Conservation (phyloP, 2,329 filamentous ascomycete species). For the Penicillium sp. region DNA sequence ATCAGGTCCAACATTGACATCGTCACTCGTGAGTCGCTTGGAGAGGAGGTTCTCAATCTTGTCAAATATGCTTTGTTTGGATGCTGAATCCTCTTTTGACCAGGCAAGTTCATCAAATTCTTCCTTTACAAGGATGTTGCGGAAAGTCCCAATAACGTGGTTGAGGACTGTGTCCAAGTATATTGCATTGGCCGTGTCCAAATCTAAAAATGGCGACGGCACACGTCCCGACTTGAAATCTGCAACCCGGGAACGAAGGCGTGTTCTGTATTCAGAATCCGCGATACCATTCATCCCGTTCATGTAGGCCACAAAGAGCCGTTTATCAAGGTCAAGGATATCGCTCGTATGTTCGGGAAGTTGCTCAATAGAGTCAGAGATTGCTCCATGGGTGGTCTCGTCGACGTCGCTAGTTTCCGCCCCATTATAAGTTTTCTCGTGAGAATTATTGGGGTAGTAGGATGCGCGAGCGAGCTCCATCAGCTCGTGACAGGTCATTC, state of each 20-base stretch:
- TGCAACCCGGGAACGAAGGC: slow-evolving; percentile 39
- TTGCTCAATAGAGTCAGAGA: slow-evolving; percentile 27
- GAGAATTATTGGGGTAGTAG: slow-evolving; percentile 6
- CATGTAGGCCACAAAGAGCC: slow-evolving; percentile 47
- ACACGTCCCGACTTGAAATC: slow-evolving; percentile 39
- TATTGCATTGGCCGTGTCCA: slow-evolving; percentile 34
- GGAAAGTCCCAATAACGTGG: slow-evolving; percentile 48
- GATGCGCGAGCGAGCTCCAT: slow-evolving; percentile 41
- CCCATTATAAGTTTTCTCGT: slow-evolving; percentile 27
- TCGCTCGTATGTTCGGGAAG: slow-evolving; percentile 42
- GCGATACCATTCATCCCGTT: slow-evolving; percentile 47
- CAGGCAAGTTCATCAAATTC: slow-evolving; percentile 41
- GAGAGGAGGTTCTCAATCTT: slow-evolving; percentile 42
- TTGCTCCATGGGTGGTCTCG: slow-evolving; percentile 21
- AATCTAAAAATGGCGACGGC: slow-evolving; percentile 39
- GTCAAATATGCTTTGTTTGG: slow-evolving; percentile 32
- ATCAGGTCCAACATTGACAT: slow-evolving; percentile 39
- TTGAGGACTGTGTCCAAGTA: slow-evolving; percentile 44
- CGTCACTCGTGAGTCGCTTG: slow-evolving; percentile 37
- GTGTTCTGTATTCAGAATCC: slow-evolving; percentile 38
- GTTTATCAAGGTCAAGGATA: slow-evolving; percentile 44
- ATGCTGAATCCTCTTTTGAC: slow-evolving; percentile 21
- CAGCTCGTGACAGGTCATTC: slow-evolving; percentile 48
- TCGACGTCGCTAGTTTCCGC: slow-evolving; percentile 20
- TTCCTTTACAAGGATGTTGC: slow-evolving; percentile 43